Percentiles rank a stretch among this genome's conserved stretches.
These are phyloP conservation scores for Truncatella angustata DNA, from an alignment of 2,329 filamentous ascomycete genomes.

Conservation along the genomic window DNA sequence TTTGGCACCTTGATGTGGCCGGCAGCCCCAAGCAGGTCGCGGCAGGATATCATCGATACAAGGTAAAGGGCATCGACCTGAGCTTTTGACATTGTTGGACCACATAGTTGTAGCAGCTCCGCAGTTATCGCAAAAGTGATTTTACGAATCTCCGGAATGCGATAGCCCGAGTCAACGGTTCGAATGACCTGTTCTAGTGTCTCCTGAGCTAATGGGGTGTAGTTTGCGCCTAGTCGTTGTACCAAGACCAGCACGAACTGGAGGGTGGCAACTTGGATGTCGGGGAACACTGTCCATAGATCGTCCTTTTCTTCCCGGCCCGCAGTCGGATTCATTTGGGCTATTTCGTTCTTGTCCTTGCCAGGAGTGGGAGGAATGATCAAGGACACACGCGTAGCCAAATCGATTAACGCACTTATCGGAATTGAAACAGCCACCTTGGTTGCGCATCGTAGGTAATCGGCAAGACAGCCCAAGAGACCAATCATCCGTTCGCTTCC, in stretches of 20 bases:
- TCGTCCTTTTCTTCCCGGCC: constrained; percentile 78
- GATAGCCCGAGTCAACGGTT: constrained; percentile 61
- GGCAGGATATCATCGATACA: constrained; percentile 68
- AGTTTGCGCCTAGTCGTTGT: constrained; percentile 55
- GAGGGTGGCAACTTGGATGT: constrained; percentile 71
- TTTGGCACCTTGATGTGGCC: constrained; percentile 45
- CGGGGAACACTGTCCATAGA: constrained; percentile 70
- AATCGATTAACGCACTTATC: constrained; percentile 64
- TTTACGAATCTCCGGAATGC: constrained; percentile 53
- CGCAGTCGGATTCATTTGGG: constrained; percentile 71
- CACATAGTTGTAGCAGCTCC: constrained; percentile 58
- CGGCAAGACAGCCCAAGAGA: constrained; percentile 63
- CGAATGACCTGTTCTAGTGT: constrained; percentile 71
- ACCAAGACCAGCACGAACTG: constrained; percentile 58
- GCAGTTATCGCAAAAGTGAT: constrained; percentile 59
- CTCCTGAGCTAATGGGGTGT: constrained; percentile 59
- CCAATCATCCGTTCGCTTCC: constrained; percentile 69
- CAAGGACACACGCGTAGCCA: constrained; percentile 68
- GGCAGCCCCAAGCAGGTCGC: constrained; percentile 63
- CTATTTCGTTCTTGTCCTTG: constrained; percentile 43
- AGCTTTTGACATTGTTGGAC: constrained; percentile 64
- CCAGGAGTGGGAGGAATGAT: constrained; percentile 53
- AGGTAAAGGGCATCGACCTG: constrained; percentile 61
- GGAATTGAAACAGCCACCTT: constrained; percentile 65
- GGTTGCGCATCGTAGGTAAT: constrained; percentile 63